Base-by-base conservation (phyloP, 768 basidiomycete genomes). In the Auriscalpium microsporum region DNA sequence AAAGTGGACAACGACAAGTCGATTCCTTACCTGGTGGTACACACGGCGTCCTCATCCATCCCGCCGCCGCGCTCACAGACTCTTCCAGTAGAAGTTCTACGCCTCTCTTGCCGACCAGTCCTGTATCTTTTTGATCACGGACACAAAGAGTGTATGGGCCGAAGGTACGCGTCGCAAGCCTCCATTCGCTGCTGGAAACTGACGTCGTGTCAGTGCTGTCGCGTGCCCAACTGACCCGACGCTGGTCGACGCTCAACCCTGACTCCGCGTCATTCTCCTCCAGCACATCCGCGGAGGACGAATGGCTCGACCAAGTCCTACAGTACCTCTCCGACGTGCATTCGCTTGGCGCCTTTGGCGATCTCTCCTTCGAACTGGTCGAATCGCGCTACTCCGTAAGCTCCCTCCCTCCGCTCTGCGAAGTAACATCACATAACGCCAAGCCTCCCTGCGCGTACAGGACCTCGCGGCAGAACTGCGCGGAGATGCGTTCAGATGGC, bases 101-200 rank as follows among this genome's bases (percentile, higher is more conserved):
- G 70, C 73, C 17, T 82, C 81, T 4, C 65, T 75, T 3, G 74
- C 75, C 17, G 82, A 88, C 62, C 69, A 78, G 50, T 74, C 75
- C 19, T 86, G 86, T 62, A 75, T 70, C 56, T 64, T 89, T 48
- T 64, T 90, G 62, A 65, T 88, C 51, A 88, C 89, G 10, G 88
- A 90, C 68, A 90, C 86, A 11, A 86, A 80, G 65, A 74, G 71
- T 21, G 82, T 83, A 10, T 91, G 86, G 87, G 75, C 73, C 13
- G 89, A 91, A 82, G 84, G 88, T 87, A 21, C 21, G 59, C 53
- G 54, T 56, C 56, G 28, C 28, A 28, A 28, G 28, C 28, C 28
- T 28, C 28, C 28, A 28, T 4, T 1, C 5, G 28, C 28, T 28
- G 28, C 28, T 28, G 7, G 28, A 28, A 4, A 28, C 28, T 28